Base-by-base conservation (phyloP, 108 stramenopile species). In the Cylindrotheca closterium region DNA sequence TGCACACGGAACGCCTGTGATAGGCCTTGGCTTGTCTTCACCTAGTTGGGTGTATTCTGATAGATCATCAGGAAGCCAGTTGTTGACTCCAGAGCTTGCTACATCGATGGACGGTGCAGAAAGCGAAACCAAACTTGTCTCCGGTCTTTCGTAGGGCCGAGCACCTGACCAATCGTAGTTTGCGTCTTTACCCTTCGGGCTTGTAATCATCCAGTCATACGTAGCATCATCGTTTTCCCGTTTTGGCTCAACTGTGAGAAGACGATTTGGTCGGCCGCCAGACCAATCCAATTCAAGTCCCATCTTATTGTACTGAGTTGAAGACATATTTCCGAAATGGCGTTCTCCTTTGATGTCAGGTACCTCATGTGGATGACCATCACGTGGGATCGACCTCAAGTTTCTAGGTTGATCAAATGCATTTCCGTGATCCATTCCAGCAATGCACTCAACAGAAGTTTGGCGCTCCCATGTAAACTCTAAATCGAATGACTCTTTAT, bases 131-230 rank as follows among this genome's bases (percentile, higher is more conserved):
- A 57, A 30, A 25, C 32, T 57, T 24, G 37, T 17, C 3, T 47
- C 30, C 23, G 73, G 73, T 8, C 71, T 24, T 30, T 74, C 53
- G 47, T 46, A 74, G 30, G 71, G 71, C 8, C 65, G 60, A 47
- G 54, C 70, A 29, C 77, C 70, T 29, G 45, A 54, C 77, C 77
- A 78, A 50, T 72, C 71, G 29, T 59, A 63, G 15, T 60, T 58
- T 3, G 71, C 71, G 30, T 72, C 63, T 7, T 57, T 47, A 30
- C 58, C 63, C 17, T 64, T 55, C n/a, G 71, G 71, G 24, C 29
- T 58, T 1, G 62, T 37, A 29, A 37, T 48, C 0, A 42, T 49
- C 71, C 71, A 72, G 48, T 59, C 56, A 30, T 58, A 58, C 4
- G 57, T 49, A 47, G 71, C 63, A 34, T 72, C 63, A 8, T 72